Percentiles rank a stretch among this genome's conserved stretches.
These are phyloP conservation scores for Colletotrichum falcatum DNA, from an alignment of 2,329 filamentous ascomycete species.

Conservation along the genomic window DNA sequence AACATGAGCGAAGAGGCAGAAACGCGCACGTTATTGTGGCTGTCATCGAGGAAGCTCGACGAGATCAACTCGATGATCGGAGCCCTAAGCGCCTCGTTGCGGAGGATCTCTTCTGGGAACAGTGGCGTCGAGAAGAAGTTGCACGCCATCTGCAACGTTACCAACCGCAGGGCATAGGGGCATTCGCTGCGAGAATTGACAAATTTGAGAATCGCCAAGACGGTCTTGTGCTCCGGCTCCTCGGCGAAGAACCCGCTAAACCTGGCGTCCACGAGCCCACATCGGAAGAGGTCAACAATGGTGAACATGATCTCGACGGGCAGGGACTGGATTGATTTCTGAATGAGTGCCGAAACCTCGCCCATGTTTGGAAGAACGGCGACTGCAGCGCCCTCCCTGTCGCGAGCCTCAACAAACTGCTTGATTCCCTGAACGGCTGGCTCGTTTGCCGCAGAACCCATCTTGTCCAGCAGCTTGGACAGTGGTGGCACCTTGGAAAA, in stretches of 20 bases:
- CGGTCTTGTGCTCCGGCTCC: conserved; percentile 73
- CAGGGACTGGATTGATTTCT: conserved; percentile 64
- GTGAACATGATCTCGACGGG: conserved; percentile 79
- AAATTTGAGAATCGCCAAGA: conserved; percentile 70
- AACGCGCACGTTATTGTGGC: conserved; percentile 79
- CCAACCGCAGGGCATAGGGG: conserved; percentile 85
- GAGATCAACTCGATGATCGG: conserved; percentile 78
- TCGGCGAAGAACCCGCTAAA: conserved; percentile 87
- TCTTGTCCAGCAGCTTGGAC: conserved; percentile 83
- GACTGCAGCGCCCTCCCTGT: conserved; percentile 69
- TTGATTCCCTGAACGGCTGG: conserved; percentile 73
- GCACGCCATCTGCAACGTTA: conserved; percentile 84
- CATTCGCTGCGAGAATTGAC: conserved; percentile 69
- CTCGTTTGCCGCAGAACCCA: conserved; percentile 72
- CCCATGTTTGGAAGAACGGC: conserved; percentile 78
- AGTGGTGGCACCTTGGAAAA: conserved; percentile 86
- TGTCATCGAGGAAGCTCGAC: conserved; percentile 81
- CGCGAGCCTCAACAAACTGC: conserved; percentile 76
- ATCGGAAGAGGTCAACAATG: conserved; percentile 85
- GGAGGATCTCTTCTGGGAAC: conserved; percentile 73
- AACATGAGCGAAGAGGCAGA: conserved; percentile 86
- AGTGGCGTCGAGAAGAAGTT: conserved; percentile 85
- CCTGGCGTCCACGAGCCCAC: conserved; percentile 80
- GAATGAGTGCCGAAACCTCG: conserved; percentile 72
- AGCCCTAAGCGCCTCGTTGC: conserved; percentile 62